phyloP scores from a whole-genome alignment of 257 asterid species.

The Haberlea rhodopensis region DNA sequence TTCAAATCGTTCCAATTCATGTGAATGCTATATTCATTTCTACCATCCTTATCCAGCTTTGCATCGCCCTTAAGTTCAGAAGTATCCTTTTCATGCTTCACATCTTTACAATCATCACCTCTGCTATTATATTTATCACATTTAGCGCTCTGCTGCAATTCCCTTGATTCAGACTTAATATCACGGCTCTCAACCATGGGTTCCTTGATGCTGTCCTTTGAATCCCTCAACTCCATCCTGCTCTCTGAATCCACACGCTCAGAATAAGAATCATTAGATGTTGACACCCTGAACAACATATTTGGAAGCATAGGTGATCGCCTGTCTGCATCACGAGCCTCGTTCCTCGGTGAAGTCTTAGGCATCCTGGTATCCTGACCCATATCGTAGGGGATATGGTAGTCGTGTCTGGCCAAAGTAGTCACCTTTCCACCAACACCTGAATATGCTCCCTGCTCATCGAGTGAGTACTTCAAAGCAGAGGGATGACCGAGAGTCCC shows the following conservation, averaged over 20 bases:
- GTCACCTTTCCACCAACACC: constrained; percentile 48
- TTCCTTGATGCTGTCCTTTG: constrained; percentile 54
- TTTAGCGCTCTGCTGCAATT: constrained; percentile 53
- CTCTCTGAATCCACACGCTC: constrained; percentile 59
- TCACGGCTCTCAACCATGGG: constrained; percentile 62
- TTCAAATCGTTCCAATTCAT: constrained; percentile 63
- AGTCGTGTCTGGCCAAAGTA: constrained; percentile 49
- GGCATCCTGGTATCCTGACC: constrained; percentile 64
- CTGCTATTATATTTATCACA: constrained; percentile 54
- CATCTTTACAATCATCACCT: constrained; percentile 66
- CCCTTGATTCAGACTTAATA: constrained; percentile 57
- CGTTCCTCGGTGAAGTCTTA: constrained; percentile 60
- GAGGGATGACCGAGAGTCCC: constrained; percentile 55
- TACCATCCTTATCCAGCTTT: constrained; percentile 68
- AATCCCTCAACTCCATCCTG: constrained; percentile 64
- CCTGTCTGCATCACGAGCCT: constrained; percentile 68
- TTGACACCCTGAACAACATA: constrained; percentile 50
- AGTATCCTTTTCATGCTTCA: constrained; percentile 56
- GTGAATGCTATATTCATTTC: constrained; percentile 46
- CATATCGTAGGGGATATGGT: constrained; percentile 62
- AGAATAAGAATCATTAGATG: constrained; percentile 52
- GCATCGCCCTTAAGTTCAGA: constrained; percentile 56
- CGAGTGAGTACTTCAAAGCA: constrained; percentile 60
- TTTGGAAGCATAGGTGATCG: constrained; percentile 63
- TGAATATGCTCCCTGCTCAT: constrained; percentile 56